Percentiles rank a stretch among this genome's conserved stretches.
phyloP scores from a whole-genome alignment of 73 alveolate species.

The Paramecium biaurelia region DNA sequence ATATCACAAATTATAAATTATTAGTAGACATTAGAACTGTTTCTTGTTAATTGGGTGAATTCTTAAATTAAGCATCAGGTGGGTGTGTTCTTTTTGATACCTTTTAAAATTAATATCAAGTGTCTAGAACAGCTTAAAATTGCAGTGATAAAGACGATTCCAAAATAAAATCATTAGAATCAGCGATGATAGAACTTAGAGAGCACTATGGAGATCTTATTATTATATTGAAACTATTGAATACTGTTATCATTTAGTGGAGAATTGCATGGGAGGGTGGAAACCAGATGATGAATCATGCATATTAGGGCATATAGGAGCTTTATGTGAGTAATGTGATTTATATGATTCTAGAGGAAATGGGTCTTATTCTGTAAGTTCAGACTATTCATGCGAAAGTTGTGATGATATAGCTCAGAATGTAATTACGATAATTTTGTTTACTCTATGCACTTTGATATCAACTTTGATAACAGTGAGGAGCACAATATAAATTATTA shows the following conservation, averaged over 20 bases:
- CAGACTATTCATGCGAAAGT: not conserved
- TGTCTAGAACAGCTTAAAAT: not conserved
- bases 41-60: not conserved
- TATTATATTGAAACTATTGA: not conserved
- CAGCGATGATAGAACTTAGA: not conserved
- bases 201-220: constrained; percentile 18
- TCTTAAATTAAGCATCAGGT: not conserved
- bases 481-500: not conserved
- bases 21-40: not conserved
- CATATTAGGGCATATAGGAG: constrained; percentile 37
- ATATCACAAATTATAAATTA: no score
- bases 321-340: constrained; percentile 43
- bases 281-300: not conserved
- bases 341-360: not conserved
- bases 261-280: constrained; percentile 19
- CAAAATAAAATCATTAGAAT: not conserved
- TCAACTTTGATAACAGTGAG: not conserved
- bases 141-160: not conserved
- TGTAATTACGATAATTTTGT: no score
- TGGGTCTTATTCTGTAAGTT: constrained; percentile 29
- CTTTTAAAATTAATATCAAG: not conserved
- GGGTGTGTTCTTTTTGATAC: not conserved
- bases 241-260: not conserved
- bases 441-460: not conserved
- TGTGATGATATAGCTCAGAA: not conserved